Base-by-base conservation (phyloP, 2,329 filamentous ascomycete genomes). In the Dactylellina sp. region DNA sequence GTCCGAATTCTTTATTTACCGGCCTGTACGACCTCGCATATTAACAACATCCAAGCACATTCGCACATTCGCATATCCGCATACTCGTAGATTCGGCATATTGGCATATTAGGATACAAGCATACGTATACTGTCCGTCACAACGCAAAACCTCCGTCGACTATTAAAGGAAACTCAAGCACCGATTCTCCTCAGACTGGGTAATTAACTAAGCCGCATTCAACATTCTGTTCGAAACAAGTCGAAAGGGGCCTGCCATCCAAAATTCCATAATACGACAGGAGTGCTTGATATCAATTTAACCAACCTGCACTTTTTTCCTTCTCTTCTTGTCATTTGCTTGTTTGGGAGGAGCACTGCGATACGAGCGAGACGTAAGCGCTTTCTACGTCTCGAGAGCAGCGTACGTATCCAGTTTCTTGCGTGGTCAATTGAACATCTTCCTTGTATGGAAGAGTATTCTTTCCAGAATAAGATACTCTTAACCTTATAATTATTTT, bases 291-390 rank as follows among this genome's bases (percentile, higher is more conserved):
- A 20, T n/a, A n/a, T 28, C 28, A 32, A 32, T 32, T 32, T 4
- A 32, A 4, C 28, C 28, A 32, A 9, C 4, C 28, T 9, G 28
- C 28, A 32, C 28, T 32, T 32, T 32, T 32, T 32, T 32, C 9
- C 4, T 32, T 39, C 39, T 42, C 25, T 53, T 37, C 18, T 44
- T 11, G 20, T 12, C 14, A 22, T 47, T 63, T 49, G 18, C 47
- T 52, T 50, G 39, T 55, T 70, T 62, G 18, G 37, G 52, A 57
- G 46, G 25, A 53, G 37, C 53, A 53, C 53, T 28, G 37, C 62
- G 60, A 71, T 53, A 65, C 68, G 59, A 25, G 46, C 62, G 60
- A 71, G 60, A 65, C 68, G 59, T 64, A 72, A 64, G 68, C 68
- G 60, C 66, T 60, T 72, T 72, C 66, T 64, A 37, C 47, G 64